These are phyloP conservation scores for Cyberlindnera veronae DNA, from an alignment of 805 yeast genomes.

Conservation along the genomic window DNA sequence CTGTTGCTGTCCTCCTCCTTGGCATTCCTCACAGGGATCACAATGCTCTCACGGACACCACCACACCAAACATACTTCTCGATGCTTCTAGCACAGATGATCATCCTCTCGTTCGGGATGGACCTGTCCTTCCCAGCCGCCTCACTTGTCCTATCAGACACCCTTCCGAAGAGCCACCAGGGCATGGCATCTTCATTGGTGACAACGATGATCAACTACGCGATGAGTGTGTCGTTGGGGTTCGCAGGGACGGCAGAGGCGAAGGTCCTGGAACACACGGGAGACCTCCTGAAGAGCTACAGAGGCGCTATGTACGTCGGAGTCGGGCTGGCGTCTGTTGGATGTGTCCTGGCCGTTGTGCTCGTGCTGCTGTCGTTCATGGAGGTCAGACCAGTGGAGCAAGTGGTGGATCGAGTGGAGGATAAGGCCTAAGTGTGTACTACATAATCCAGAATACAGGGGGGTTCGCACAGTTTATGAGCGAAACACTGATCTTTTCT, in stretches of 20 bases:
- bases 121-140: conserved; percentile 77
- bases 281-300: conserved; percentile 39
- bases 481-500: too few species aligned
- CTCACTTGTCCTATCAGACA: conserved; percentile 56
- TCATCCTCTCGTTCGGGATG: conserved; percentile 68
- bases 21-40: conserved; percentile 52
- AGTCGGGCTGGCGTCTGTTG: conserved; percentile 54
- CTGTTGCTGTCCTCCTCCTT: conserved; percentile 49
- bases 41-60: conserved; percentile 54
- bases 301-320: conserved; percentile 59
- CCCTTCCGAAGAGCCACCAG: conserved; percentile 59
- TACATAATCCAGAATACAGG: too few species aligned
- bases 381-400: conserved; percentile 1
- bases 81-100: conserved; percentile 50
- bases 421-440: not conserved
- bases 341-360: conserved; percentile 23
- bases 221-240: conserved; percentile 68
- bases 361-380: conserved; percentile 11
- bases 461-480: too few species aligned
- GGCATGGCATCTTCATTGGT: conserved; percentile 78
- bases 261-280: conserved; percentile 30
- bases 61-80: conserved; percentile 57
- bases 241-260: conserved; percentile 64
- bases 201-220: conserved; percentile 66
- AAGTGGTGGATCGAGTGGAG: not conserved